Evolutionary conservation across 305 asterid species (phyloP).

Genomic region (Fraxinus floribunda): DNA sequence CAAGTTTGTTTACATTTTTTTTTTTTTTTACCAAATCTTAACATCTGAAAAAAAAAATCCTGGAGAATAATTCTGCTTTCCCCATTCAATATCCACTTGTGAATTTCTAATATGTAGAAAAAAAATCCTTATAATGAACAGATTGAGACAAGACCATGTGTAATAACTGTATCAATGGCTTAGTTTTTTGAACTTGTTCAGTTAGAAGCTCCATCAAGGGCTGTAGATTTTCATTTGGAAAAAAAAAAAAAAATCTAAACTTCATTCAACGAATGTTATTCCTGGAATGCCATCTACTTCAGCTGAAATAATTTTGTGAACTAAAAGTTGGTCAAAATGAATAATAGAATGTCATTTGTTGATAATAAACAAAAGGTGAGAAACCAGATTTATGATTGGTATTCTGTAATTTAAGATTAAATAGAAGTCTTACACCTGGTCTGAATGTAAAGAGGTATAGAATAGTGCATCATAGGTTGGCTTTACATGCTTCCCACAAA

Average conservation of each 20-base stretch:
- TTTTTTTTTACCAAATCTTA: neutral
- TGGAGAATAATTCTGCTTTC: neutral
- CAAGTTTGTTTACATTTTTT: neutral
- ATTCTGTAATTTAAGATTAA: neutral
- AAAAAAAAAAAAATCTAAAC: neutral
- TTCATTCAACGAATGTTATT: neutral
- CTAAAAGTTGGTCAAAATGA: neutral
- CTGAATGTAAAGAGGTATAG: neutral
- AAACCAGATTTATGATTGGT: neutral
- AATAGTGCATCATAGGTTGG: neutral
- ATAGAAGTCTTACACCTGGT: neutral
- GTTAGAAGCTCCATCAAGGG: neutral
- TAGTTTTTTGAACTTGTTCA: neutral
- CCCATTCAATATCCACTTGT: neutral
- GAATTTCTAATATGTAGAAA: neutral
- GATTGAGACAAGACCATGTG: neutral
- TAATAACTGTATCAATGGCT: neutral
- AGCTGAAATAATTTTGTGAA: neutral
- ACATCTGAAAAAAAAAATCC: neutral
- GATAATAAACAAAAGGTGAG: neutral
- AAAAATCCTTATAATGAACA: neutral
- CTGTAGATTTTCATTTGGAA: neutral
- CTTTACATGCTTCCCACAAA: neutral
- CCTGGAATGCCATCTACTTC: neutral
- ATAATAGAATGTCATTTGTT: neutral